Evolutionary conservation across 2,329 filamentous ascomycete species (phyloP), one percentile per base, ranked within the genome.

Genomic region (Aspergillus unguis): DNA sequence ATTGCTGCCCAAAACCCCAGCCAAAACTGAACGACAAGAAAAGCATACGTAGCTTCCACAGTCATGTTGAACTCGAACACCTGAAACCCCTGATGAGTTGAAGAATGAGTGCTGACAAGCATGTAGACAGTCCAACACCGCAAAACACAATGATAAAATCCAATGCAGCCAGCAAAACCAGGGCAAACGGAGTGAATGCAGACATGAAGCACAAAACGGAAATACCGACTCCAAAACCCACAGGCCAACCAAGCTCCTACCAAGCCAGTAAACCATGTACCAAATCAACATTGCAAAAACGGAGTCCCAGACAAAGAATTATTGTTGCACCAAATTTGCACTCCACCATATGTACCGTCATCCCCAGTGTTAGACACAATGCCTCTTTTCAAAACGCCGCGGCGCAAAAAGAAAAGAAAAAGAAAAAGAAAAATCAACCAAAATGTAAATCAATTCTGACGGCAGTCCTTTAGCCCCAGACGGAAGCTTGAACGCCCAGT

Each of bases 401-500:
- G 43, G 50, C 52, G 53, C 46, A 56, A 52, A 57, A 61, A 56
- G 50, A 53, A 47, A 52, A 55, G 43, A 53, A 53, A 58, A 58
- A 49, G 43, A 50, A 57, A 44, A 44, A 43, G 28, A 10, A 23
- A 37, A 17, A 43, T 43, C n/a, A 29, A 41, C 8, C 5, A 35
- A 7, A 17, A 17, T 17, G 17, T 17, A 17, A 7, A 17, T 26
- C 17, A 8, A 37, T 25, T 25, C 25, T 40, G n/a, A 3, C 8
- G 17, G 28, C 6, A 25, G 25, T 33, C 32, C 6, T 54, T 66
- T 85, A 96, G 63, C 92, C 92, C 92, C 92, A 97, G 62, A 96
- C 92, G 59, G 90, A 95, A 59, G 92, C 91, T 71, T 95, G 90
- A 56, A 92, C 88, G 59, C 91, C 89, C 56, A 95, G 84, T 46